Conservation (phyloP, 106 monocot genomes). For the Phalaenopsis aphrodite region DNA sequence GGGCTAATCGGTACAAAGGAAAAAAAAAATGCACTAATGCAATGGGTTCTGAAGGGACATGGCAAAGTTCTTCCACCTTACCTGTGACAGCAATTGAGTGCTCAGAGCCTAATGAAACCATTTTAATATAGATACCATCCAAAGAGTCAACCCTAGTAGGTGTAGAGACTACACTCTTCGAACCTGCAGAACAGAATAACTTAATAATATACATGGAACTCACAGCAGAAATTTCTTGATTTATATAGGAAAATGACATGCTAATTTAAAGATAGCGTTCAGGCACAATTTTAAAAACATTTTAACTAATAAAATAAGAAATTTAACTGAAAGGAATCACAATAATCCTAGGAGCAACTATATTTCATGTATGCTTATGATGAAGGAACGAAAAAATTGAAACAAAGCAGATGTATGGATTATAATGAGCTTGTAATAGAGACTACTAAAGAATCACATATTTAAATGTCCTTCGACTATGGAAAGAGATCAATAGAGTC, state of each 20-base stretch:
- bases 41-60: background rate
- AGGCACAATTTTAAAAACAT: no score
- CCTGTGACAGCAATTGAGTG: slow-evolving; percentile 94
- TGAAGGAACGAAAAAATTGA: no score
- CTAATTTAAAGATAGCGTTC: no score
- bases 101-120: slow-evolving; percentile 77
- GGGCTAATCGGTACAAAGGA: background rate
- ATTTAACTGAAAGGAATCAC: no score
- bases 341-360: background rate
- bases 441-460: no score
- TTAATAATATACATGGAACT: background rate
- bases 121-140: slow-evolving; percentile 47
- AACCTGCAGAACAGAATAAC: slow-evolving; percentile 18
- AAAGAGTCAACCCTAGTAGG: slow-evolving; percentile 70
- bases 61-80: slow-evolving; percentile 14
- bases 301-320: no score
- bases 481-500: no score
- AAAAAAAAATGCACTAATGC: background rate
- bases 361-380: background rate
- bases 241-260: background rate
- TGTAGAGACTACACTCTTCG: slow-evolving; percentile 35
- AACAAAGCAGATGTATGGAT: no score
- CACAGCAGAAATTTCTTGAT: background rate
- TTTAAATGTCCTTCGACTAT: no score
- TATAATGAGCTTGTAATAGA: no score